Conservation (phyloP, 345 rosid genomes). For the Clarkia xantiana region DNA sequence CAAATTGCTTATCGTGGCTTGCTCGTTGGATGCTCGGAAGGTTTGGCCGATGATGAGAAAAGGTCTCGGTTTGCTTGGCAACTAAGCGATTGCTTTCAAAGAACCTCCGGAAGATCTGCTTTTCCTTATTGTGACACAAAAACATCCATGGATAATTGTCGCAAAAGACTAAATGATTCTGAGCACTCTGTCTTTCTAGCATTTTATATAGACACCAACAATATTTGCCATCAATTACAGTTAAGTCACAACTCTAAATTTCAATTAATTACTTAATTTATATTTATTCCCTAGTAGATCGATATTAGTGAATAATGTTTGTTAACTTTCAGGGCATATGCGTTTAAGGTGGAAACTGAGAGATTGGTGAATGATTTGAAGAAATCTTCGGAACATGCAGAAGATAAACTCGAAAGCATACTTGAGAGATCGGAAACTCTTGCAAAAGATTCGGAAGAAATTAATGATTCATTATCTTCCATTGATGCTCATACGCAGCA, state of each 20-base stretch:
- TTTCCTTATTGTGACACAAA: slow-evolving; percentile 39
- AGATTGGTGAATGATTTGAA: slow-evolving; percentile 66
- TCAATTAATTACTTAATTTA: not conserved
- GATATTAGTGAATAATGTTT: too few species aligned
- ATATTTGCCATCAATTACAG: slow-evolving; percentile 82
- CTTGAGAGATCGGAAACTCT: slow-evolving; percentile 33
- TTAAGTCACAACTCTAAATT: slow-evolving; percentile 15
- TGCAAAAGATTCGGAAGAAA: slow-evolving; percentile 31
- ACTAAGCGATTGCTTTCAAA: slow-evolving; percentile 64
- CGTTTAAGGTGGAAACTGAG: slow-evolving; percentile 58
- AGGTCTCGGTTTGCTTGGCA: slow-evolving; percentile 76
- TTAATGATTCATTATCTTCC: slow-evolving; percentile 35
- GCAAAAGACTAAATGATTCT: slow-evolving; percentile 33
- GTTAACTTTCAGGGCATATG: slow-evolving; percentile 54
- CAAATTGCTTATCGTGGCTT: slow-evolving; percentile 48
- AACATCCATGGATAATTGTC: slow-evolving; percentile 41
- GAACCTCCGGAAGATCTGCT: slow-evolving; percentile 40
- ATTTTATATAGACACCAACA: slow-evolving; percentile 59
- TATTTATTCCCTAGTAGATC: too few species aligned
- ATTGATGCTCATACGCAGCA: slow-evolving; percentile 36
- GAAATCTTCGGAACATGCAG: slow-evolving; percentile 39
- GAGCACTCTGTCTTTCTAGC: slow-evolving; percentile 50
- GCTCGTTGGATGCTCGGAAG: slow-evolving; percentile 52
- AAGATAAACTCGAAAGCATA: slow-evolving; percentile 35
- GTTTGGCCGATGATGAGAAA: slow-evolving; percentile 48